These are phyloP conservation scores for Hippophae tibetana DNA, from an alignment of 306 rosid genomes.

Conservation along the genomic window DNA sequence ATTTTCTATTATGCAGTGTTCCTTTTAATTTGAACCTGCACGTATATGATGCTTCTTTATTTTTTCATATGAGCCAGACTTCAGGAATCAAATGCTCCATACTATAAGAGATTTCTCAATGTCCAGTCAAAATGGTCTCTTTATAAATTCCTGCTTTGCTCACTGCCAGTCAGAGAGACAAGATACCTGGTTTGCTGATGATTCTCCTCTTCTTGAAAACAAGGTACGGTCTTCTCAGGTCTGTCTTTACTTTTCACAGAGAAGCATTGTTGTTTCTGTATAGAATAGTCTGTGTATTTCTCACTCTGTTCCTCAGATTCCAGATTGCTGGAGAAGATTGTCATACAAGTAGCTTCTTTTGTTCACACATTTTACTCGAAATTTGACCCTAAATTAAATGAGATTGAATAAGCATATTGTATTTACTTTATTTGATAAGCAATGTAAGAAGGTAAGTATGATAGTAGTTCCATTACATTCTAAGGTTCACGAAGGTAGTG, in stretches of 20 bases:
- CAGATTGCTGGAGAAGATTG: too few relatives aligned
- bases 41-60: conserved; percentile 8
- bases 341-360: not conserved
- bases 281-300: not conserved
- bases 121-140: conserved; percentile 48
- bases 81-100: conserved; percentile 64
- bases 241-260: conserved; percentile 8
- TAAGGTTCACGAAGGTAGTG: too few relatives aligned
- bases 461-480: too few relatives aligned
- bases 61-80: conserved; percentile 42
- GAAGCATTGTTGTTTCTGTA: not conserved
- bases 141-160: conserved; percentile 89
- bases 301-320: too few relatives aligned
- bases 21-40: not conserved
- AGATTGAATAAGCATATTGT: too few relatives aligned
- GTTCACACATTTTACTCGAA: not conserved
- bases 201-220: conserved; percentile 52
- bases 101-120: conserved; percentile 44
- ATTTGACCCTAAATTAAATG: too few relatives aligned
- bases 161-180: conserved; percentile 95
- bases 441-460: too few relatives aligned
- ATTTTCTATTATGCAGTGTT: not conserved
- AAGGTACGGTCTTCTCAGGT: conserved; percentile 35
- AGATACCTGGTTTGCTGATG: conserved; percentile 90
- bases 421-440: too few relatives aligned